Percentiles rank a stretch among this genome's conserved stretches.
These are phyloP conservation scores for Iberis amara DNA, from an alignment of 441 rosid species.

Conservation along the genomic window DNA sequence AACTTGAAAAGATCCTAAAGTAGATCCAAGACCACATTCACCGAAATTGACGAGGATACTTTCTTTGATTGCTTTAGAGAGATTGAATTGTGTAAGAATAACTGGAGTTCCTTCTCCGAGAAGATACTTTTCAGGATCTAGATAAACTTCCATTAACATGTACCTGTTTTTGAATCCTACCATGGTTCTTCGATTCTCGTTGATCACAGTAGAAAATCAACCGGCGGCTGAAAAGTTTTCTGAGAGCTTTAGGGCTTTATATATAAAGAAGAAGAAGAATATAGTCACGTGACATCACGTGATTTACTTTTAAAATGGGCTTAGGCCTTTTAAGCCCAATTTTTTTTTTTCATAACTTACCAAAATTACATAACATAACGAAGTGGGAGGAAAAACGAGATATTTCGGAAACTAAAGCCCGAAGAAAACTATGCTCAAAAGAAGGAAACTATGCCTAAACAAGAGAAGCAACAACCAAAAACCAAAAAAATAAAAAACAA, in stretches of 20 bases:
- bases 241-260: background rate
- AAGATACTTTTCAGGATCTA: constrained; percentile 65
- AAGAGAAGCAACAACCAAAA: too few species aligned
- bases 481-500: too few species aligned
- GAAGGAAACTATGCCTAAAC: too few species aligned
- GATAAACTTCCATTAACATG: constrained; percentile 64
- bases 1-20: constrained; percentile 61
- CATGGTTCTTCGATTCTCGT: constrained; percentile 33
- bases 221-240: constrained; percentile 17
- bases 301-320: background rate
- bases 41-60: constrained; percentile 60
- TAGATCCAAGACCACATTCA: constrained; percentile 69
- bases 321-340: background rate
- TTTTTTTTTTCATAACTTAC: too few species aligned
- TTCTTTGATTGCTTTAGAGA: constrained; percentile 59
- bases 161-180: constrained; percentile 78
- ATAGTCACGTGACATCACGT: constrained; percentile 16
- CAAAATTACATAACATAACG: too few species aligned
- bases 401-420: too few species aligned
- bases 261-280: background rate
- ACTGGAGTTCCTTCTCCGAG: constrained; percentile 47
- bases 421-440: too few species aligned
- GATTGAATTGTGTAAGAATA: constrained; percentile 57
- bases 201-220: background rate
- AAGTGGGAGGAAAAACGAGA: too few species aligned